phyloP scores from a whole-genome alignment of 2,329 filamentous ascomycete species.

The Ophiostoma sp. region DNA sequence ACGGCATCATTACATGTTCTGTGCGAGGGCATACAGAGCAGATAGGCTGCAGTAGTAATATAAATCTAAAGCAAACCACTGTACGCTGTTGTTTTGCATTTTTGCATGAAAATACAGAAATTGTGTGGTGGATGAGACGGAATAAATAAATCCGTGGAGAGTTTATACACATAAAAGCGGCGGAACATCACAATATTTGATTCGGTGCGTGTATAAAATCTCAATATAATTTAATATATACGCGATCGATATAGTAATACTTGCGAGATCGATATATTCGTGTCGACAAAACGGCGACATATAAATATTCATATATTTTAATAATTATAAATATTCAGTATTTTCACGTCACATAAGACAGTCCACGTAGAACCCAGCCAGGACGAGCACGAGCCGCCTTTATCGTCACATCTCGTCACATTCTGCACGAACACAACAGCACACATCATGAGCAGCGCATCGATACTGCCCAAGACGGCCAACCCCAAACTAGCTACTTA shows the following conservation, averaged over 20 bases:
- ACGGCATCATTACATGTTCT: conserved; percentile 8
- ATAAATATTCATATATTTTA: too few relatives aligned
- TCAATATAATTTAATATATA: neutral
- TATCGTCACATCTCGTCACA: conserved; percentile 4
- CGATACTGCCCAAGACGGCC: too few relatives aligned
- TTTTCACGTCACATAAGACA: neutral
- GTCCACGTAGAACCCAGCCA: neutral
- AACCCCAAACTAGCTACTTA: too few relatives aligned
- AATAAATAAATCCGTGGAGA: neutral
- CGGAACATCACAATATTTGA: neutral
- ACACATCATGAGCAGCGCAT: neutral
- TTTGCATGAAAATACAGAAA: too few relatives aligned
- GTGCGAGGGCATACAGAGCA: neutral
- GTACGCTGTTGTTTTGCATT: too few relatives aligned
- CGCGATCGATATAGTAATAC: neutral
- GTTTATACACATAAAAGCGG: neutral
- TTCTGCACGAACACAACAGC: neutral
- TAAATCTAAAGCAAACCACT: too few relatives aligned
- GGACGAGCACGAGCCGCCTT: neutral
- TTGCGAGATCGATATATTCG: neutral
- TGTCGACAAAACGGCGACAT: neutral
- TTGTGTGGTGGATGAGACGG: neutral
- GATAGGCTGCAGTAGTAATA: too few relatives aligned
- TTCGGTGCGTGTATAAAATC: too few relatives aligned
- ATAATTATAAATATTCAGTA: neutral